Evolutionary conservation across 192 early-diverging fungal genomes (phyloP).

Genomic region (Powellomyces hirtus): DNA sequence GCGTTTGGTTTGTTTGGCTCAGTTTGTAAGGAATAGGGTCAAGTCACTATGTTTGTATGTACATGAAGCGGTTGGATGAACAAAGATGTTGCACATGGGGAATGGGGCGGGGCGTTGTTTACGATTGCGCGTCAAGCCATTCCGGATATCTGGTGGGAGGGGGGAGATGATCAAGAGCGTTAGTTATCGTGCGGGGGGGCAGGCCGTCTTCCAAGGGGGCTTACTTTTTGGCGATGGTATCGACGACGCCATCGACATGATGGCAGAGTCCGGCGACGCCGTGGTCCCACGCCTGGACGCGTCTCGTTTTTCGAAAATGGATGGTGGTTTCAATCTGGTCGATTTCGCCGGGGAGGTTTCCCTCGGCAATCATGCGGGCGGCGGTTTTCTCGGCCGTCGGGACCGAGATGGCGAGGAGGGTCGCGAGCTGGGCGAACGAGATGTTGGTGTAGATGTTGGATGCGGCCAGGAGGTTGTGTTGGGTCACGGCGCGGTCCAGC

Average conservation of each 20-base stretch:
- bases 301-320: conserved; percentile 53
- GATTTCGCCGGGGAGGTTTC: conserved; percentile 81
- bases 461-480: conserved; percentile 88
- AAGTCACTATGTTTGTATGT: too few species aligned
- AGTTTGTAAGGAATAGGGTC: too few species aligned
- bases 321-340: conserved; percentile 89
- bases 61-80: too few species aligned
- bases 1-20: too few species aligned
- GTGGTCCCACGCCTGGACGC: conserved; percentile 39
- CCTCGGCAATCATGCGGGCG: conserved; percentile 86
- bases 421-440: conserved; percentile 80
- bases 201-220: neutral
- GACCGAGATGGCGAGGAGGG: conserved; percentile 67
- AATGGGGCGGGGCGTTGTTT: too few species aligned
- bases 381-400: conserved; percentile 86
- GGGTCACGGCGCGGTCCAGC: conserved; percentile 87
- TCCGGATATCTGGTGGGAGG: conserved; percentile 12
- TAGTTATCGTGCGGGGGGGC: too few species aligned
- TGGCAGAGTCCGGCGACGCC: conserved; percentile 51
- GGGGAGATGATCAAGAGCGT: neutral
- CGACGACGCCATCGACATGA: conserved; percentile 47
- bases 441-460: conserved; percentile 93
- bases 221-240: conserved; percentile 16
- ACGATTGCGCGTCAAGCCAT: conserved; percentile 9
- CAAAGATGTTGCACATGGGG: too few species aligned